A percentile compares a stretch with the other conserved stretches of the same genome.
phyloP scores from a whole-genome alignment of 2,329 filamentous ascomycete genomes.

The Fusarium sp. region DNA sequence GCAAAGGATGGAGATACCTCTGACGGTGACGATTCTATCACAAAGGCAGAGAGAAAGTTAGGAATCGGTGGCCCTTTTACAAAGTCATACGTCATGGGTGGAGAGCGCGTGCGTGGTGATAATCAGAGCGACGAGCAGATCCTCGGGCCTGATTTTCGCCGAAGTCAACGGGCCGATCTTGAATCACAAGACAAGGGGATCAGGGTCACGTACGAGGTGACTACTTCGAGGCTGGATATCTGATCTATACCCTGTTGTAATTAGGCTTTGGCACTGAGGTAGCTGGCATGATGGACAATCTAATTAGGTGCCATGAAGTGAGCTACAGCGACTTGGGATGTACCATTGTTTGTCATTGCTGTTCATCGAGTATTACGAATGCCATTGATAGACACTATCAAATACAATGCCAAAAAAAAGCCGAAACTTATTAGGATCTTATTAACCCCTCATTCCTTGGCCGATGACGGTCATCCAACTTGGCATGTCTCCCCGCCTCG shows the following conservation, averaged over 20 bases:
- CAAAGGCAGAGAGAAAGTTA: slow-evolving; percentile 18
- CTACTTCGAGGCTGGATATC: not conserved
- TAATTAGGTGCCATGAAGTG: not conserved
- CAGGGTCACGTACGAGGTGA: not conserved
- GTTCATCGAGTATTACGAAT: not conserved
- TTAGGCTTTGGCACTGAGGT: not conserved
- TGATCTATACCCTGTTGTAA: not conserved
- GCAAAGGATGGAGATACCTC: slow-evolving; percentile 6
- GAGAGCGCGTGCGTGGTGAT: not conserved
- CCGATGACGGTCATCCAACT: not conserved
- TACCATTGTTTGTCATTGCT: not conserved
- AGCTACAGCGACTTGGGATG: not conserved
- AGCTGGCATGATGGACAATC: not conserved
- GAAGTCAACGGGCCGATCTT: slow-evolving; percentile 15
- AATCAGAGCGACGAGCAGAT: slow-evolving; percentile 41
- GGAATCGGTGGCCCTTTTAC: slow-evolving; percentile 4
- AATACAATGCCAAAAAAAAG: not conserved
- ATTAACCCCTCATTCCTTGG: not conserved
- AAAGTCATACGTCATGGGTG: slow-evolving; percentile 16
- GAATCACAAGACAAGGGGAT: slow-evolving; percentile 1
- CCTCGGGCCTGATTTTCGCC: slow-evolving; percentile 31
- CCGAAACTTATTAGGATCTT: not conserved
- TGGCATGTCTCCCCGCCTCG: not conserved
- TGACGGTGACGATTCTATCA: slow-evolving; percentile 12
- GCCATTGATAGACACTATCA: too few relatives aligned